Conservation (phyloP, 805 yeast species). For the Nakazawaea holstii region DNA sequence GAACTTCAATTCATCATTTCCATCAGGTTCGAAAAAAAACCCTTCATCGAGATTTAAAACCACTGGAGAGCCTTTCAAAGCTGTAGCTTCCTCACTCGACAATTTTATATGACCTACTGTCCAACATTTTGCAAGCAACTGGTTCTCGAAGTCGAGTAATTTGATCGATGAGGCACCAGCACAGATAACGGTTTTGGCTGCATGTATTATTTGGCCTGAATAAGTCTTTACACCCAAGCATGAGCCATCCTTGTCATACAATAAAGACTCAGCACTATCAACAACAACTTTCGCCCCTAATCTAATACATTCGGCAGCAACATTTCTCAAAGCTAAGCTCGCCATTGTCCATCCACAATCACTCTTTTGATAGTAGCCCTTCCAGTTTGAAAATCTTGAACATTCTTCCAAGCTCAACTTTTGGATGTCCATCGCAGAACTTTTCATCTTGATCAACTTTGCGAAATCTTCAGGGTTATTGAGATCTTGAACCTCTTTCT, state of each 20-base stretch:
- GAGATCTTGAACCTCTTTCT: conserved; percentile 11
- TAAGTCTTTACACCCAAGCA: conserved; percentile 24
- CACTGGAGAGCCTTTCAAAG: conserved; percentile 29
- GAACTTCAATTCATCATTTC: conserved; percentile 27
- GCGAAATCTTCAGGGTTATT: conserved; percentile 13
- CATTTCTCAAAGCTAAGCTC: conserved; percentile 23
- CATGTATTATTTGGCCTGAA: conserved; percentile 21
- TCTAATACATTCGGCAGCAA: conserved; percentile 21
- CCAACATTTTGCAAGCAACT: conserved; percentile 34
- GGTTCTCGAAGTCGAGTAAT: conserved; percentile 29
- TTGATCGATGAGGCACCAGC: conserved; percentile 35
- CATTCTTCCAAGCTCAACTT: conserved; percentile 6
- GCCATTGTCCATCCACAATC: conserved; percentile 35
- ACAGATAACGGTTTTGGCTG: conserved; percentile 25
- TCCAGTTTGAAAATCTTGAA: conserved; percentile 23
- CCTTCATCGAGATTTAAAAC: conserved; percentile 32
- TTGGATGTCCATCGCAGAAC: background rate
- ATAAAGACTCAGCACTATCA: conserved; percentile 20
- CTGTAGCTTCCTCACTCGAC: conserved; percentile 25
- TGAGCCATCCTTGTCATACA: conserved; percentile 10
- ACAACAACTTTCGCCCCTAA: conserved; percentile 29
- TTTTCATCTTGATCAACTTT: background rate
- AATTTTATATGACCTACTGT: conserved; percentile 35
- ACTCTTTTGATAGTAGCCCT: conserved; percentile 24
- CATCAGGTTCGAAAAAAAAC: conserved; percentile 36